Evolutionary conservation across 164 flowering plant genomes (phyloP).

Genomic region (Platanus orientalis): DNA sequence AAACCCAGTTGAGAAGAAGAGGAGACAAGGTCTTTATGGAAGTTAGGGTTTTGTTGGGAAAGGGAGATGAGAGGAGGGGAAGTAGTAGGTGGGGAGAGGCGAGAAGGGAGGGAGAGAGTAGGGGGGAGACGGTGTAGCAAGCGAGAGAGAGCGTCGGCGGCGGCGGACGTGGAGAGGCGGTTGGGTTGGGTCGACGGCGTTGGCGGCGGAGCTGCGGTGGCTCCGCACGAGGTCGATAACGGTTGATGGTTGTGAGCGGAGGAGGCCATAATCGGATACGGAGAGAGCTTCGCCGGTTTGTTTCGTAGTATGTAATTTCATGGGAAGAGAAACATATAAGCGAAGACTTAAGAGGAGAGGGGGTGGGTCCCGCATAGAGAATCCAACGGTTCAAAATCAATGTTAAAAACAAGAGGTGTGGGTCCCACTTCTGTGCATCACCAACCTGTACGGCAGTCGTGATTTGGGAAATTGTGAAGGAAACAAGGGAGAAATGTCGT

Average conservation of each 20-base stretch:
- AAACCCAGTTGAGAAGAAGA: conserved; percentile 44
- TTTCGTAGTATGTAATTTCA: too few species aligned
- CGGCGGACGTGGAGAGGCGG: conserved; percentile 26
- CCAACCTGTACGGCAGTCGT: too few species aligned
- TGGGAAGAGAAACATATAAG: too few species aligned
- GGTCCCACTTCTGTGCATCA: too few species aligned
- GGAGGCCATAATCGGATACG: conserved; percentile 38
- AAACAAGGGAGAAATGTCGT: background rate
- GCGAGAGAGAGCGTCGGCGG: conserved; percentile 45
- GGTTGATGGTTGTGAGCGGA: conserved; percentile 27
- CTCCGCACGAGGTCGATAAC: conserved; percentile 16
- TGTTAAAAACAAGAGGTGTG: too few species aligned
- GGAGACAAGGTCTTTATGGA: conserved; percentile 14
- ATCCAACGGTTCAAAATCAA: too few species aligned
- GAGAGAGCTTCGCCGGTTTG: too few species aligned
- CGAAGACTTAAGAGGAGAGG: too few species aligned
- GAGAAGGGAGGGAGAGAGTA: conserved; percentile 52
- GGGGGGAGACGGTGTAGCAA: conserved; percentile 73
- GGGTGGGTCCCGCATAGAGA: too few species aligned
- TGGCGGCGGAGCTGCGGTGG: conserved; percentile 81
- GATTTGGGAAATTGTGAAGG: too few species aligned
- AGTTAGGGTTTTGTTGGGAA: conserved; percentile 19
- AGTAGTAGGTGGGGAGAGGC: conserved; percentile 29
- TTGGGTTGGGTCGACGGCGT: conserved; percentile 51
- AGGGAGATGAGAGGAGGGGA: conserved; percentile 35